Conservation (phyloP, 116 monocot genomes). For the Trichopus zeylanicus region DNA sequence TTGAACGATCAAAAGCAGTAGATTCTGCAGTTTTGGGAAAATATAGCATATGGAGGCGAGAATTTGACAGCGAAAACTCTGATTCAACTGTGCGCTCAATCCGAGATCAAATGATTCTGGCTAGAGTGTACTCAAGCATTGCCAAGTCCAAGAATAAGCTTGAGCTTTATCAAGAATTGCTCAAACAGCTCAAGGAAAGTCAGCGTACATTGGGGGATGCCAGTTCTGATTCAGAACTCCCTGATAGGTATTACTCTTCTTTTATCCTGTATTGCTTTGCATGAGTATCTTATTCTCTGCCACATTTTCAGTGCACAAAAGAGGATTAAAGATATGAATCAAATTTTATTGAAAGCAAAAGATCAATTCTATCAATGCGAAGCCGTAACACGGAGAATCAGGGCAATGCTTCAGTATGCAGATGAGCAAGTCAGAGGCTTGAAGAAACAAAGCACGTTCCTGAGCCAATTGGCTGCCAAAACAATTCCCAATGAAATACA, state of each 20-base stretch:
- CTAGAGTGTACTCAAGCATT: constrained; percentile 66
- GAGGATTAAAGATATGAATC: constrained; percentile 73
- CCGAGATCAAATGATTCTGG: constrained; percentile 94
- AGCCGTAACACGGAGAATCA: constrained; percentile 48
- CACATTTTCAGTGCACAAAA: constrained; percentile 33
- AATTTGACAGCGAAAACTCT: constrained; percentile 91
- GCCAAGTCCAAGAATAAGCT: constrained; percentile 66
- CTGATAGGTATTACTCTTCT: constrained; percentile 38
- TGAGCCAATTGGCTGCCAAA: constrained; percentile 87
- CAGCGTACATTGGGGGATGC: constrained; percentile 82
- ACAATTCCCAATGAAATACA: constrained; percentile 78
- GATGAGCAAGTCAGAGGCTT: constrained; percentile 68
- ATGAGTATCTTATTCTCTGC: not conserved
- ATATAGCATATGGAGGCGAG: constrained; percentile 92
- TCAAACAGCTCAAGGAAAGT: constrained; percentile 68
- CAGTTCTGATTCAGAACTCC: constrained; percentile 75
- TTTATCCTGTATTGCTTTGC: not conserved
- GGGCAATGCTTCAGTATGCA: constrained; percentile 80
- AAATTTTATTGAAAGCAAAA: constrained; percentile 59
- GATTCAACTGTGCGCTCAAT: constrained; percentile 80
- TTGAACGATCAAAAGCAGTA: constrained; percentile 88
- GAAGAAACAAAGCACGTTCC: constrained; percentile 84
- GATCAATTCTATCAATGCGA: constrained; percentile 63
- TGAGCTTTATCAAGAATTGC: constrained; percentile 59
- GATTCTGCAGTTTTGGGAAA: constrained; percentile 89